A percentile compares a stretch with the other conserved stretches of the same genome.
Evolutionary conservation across 345 rosid genomes (phyloP).

Genomic region (Salix exigua): DNA sequence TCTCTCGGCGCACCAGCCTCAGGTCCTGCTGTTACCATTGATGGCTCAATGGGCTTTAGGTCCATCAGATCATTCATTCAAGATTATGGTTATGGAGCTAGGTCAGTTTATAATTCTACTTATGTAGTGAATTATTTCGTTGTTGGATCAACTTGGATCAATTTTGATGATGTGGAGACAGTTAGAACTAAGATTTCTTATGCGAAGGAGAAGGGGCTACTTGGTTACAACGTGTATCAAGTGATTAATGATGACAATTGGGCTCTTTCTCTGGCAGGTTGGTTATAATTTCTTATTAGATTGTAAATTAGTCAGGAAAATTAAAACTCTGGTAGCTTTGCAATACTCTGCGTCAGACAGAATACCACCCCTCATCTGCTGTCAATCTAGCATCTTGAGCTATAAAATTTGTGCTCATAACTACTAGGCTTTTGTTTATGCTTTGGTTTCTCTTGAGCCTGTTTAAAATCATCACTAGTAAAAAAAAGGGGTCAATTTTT

Average conservation of each 20-base stretch:
- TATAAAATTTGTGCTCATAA: too few species aligned
- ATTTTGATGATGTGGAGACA: constrained; percentile 16
- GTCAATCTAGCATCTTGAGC: too few species aligned
- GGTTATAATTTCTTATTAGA: background rate
- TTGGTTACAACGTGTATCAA: constrained; percentile 19
- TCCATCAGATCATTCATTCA: constrained; percentile 7
- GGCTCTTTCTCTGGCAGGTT: constrained; percentile 2
- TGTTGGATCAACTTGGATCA: constrained; percentile 20
- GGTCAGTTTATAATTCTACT: constrained; percentile 5
- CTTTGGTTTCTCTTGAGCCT: too few species aligned
- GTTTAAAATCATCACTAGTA: too few species aligned
- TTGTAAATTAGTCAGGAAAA: too few species aligned
- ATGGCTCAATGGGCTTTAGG: constrained; percentile 28
- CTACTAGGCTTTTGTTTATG: too few species aligned
- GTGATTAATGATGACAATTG: constrained; percentile 25
- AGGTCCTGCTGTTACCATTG: background rate
- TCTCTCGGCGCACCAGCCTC: constrained; percentile 7
- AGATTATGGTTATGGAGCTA: constrained; percentile 25
- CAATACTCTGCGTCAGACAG: too few species aligned
- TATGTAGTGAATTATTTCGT: constrained; percentile 12
- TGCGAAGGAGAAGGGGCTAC: background rate
- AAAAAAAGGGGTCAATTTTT: too few species aligned
- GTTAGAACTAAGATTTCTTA: background rate
- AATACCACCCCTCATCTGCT: too few species aligned
- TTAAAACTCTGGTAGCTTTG: too few species aligned